A percentile compares a stretch with the other conserved stretches of the same genome.
Evolutionary conservation across 495 filamentous ascomycete genomes (phyloP).

Genomic region (Aspergillus diversus): DNA sequence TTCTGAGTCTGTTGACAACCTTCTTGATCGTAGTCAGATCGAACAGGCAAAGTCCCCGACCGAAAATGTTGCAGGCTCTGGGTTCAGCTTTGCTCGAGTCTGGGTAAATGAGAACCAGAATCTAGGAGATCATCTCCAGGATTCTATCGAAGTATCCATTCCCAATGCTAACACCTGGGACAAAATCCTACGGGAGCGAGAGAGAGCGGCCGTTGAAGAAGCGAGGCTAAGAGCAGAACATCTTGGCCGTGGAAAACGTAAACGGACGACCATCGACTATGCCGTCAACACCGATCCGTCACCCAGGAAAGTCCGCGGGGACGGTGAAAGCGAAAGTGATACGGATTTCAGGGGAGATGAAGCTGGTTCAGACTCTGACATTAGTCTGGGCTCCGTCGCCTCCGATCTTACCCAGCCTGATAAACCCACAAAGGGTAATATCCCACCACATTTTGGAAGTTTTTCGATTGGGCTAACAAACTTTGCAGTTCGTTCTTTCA

Average conservation of each 20-base stretch:
- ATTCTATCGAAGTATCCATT: constrained; percentile 49
- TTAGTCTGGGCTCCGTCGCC: constrained; percentile 22
- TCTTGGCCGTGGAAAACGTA: constrained; percentile 82
- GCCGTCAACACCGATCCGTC: constrained; percentile 21
- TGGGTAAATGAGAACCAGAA: constrained; percentile 82
- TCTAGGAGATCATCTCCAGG: constrained; percentile 62
- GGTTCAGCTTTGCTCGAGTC: constrained; percentile 89
- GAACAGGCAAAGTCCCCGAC: constrained; percentile 67
- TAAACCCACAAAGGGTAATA: constrained; percentile 31
- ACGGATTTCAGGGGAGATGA: constrained; percentile 37
- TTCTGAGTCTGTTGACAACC: constrained; percentile 74
- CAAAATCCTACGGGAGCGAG: constrained; percentile 79
- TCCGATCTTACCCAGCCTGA: constrained; percentile 18
- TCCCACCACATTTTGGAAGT: background rate
- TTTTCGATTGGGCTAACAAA: constrained; percentile 13
- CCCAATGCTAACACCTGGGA: constrained; percentile 78
- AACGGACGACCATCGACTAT: constrained; percentile 50
- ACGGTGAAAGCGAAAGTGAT: constrained; percentile 35
- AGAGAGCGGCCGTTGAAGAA: constrained; percentile 72
- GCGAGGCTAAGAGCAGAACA: constrained; percentile 63
- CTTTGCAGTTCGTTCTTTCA: constrained; percentile 39
- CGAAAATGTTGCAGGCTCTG: constrained; percentile 66
- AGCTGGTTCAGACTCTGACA: constrained; percentile 30
- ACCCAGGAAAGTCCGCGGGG: constrained; percentile 32
- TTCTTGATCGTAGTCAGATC: constrained; percentile 82